Evolutionary conservation across 805 yeast genomes (phyloP), one percentile per base, ranked within the genome.

Genomic region (Clavispora asparagi): DNA sequence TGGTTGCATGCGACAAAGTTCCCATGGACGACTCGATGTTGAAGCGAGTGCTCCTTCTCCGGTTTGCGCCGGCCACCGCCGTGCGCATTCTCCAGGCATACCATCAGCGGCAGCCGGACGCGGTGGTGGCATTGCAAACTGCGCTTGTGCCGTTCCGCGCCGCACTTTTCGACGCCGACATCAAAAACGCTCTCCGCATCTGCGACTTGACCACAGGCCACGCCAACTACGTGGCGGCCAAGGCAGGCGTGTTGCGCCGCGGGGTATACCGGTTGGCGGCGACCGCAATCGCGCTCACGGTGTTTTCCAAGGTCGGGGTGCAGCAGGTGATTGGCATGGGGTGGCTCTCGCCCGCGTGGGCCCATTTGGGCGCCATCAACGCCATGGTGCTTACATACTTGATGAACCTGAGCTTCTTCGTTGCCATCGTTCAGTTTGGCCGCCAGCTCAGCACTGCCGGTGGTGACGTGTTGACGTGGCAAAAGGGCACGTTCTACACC

Each of bases 101-200:
- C 49, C 55, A 61, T 47, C 41, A 53, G 39, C 54, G 60, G 14
- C 57, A 64, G 27, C 68, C 71, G 1, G 35, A 38, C 1, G 51
- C 48, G 3, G 44, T 45, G 32, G 68, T 81, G 9, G 67, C 65
- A 9, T 62, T 64, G 41, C 59, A 63, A 0, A 57, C 65, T 0
- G 81, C 84, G 4, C 69, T 82, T 67, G 74, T 85, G n/a, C 86
- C 90, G 4, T 77, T 85, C 49, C 61, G 91, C 16, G 61, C 73
- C 37, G 70, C 81, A n/a, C 60, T 85, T 2, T 82, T 72, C 63
- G 71, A 78, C 50, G 85, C 80, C 1, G 80, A 83, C 41, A 70
- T 82, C 48, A 69, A 72, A 26, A 68, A 70, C 37, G 87, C 90
- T 0, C 61, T 84, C 35, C 70, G 71, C 40, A 61, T 84, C 39